Percentiles rank a stretch among this genome's conserved stretches.
Evolutionary conservation across 192 early-diverging fungal species (phyloP).

Genomic region (Borealophlyctis nickersoniae): DNA sequence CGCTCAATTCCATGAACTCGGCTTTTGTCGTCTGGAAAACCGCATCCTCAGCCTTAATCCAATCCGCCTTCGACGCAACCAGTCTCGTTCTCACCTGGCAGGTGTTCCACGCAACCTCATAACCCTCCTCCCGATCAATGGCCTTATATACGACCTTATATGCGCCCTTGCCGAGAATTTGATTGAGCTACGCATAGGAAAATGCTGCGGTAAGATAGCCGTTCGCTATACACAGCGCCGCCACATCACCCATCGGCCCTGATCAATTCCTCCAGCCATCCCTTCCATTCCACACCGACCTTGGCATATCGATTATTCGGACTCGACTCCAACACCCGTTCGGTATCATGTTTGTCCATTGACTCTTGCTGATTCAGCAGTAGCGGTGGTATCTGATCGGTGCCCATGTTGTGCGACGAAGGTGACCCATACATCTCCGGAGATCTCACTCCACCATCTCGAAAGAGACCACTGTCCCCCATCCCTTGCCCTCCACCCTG

Average conservation of each 20-base stretch:
- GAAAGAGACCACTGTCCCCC: neutral
- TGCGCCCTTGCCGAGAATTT: constrained; percentile 48
- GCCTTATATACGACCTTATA: constrained; percentile 56
- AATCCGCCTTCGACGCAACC: neutral
- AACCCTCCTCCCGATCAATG: constrained; percentile 52
- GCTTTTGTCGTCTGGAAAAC: constrained; percentile 61
- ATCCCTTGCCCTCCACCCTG: constrained; percentile 17
- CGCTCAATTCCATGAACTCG: constrained; percentile 66
- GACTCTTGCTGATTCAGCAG: constrained; percentile 19
- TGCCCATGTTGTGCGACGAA: constrained; percentile 11
- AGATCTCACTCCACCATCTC: constrained; percentile 6
- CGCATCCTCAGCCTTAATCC: neutral
- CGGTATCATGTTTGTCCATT: constrained; percentile 12
- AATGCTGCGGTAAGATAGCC: neutral
- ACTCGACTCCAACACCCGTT: constrained; percentile 43
- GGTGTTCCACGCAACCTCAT: constrained; percentile 54
- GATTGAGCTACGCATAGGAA: constrained; percentile 35
- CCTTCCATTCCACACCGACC: constrained; percentile 18
- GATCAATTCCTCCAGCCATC: neutral
- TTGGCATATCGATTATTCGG: constrained; percentile 48
- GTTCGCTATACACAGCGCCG: neutral
- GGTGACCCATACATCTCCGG: constrained; percentile 29
- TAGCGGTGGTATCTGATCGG: constrained; percentile 26
- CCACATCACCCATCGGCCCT: neutral
- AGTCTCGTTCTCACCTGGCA: constrained; percentile 37